phyloP scores from a whole-genome alignment of 1,139 yeast genomes.

The Saccharomycopsis hybrid region DNA sequence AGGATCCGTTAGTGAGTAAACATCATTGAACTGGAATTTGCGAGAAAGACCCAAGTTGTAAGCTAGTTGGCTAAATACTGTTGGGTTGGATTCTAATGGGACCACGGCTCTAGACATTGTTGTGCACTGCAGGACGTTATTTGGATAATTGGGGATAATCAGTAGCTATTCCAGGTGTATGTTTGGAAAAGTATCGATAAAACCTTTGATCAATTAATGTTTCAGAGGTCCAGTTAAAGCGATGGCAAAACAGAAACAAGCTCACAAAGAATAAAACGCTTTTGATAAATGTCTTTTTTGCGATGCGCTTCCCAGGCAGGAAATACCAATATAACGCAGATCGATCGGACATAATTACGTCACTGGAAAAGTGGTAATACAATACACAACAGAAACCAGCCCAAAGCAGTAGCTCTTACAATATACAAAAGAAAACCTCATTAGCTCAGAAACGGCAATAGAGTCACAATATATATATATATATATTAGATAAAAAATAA shows the following conservation, averaged over 20 bases:
- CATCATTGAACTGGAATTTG: constrained; percentile 63
- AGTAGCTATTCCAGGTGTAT: not conserved
- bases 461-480: not conserved
- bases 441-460: not conserved
- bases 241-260: not conserved
- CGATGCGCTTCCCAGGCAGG: not conserved
- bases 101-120: constrained; percentile 40
- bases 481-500: not conserved
- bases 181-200: not conserved
- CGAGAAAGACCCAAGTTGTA: constrained; percentile 60
- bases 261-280: not conserved
- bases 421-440: no score
- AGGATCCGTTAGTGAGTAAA: constrained; percentile 75
- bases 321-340: no score
- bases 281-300: not conserved
- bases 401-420: no score
- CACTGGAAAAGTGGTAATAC: no score
- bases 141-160: no score
- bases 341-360: no score
- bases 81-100: constrained; percentile 90
- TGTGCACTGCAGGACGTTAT: no score
- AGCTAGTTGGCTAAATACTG: constrained; percentile 69
- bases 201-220: not conserved
- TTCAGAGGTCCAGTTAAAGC: no score
- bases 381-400: no score